Percentiles rank a stretch among this genome's conserved stretches.
Conservation (phyloP, 164 flowering plant species). For the Tetrastigma voinierianum region DNA sequence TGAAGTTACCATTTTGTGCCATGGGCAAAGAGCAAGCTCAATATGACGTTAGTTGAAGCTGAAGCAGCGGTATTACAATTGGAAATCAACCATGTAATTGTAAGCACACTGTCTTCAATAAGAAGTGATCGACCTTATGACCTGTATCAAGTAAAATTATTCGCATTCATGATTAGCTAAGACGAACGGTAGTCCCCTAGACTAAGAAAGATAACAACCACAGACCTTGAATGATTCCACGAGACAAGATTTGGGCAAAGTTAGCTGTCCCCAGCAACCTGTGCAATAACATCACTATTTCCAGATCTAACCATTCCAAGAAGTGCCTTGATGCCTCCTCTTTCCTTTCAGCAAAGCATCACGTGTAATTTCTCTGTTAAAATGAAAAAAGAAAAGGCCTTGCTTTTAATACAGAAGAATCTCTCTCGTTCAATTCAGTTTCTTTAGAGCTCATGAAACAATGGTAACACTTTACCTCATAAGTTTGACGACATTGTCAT, state of each 20-base stretch:
- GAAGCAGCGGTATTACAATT: slow-evolving; percentile 46
- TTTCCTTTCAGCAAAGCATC: slow-evolving; percentile 60
- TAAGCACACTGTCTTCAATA: slow-evolving; percentile 74
- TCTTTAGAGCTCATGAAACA: too few relatives aligned
- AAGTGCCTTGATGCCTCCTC: slow-evolving; percentile 76
- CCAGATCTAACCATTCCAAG: slow-evolving; percentile 60
- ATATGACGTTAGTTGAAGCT: slow-evolving; percentile 74
- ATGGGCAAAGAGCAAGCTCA: slow-evolving; percentile 89
- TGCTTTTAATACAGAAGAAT: too few relatives aligned
- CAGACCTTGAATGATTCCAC: slow-evolving; percentile 70
- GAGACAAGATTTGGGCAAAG: slow-evolving; percentile 88
- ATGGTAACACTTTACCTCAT: too few relatives aligned
- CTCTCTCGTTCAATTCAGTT: too few relatives aligned
- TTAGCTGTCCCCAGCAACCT: slow-evolving; percentile 92
- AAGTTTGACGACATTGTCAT: too few relatives aligned
- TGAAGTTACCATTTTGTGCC: slow-evolving; percentile 74
- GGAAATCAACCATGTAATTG: slow-evolving; percentile 66
- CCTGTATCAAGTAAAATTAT: slow-evolving; percentile 41
- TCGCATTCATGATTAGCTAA: not conserved
- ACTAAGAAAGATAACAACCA: not conserved
- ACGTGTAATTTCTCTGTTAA: slow-evolving; percentile 62
- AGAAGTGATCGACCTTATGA: slow-evolving; percentile 68
- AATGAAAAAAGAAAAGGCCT: too few relatives aligned
- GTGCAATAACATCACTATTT: slow-evolving; percentile 68
- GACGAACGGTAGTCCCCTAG: not conserved